Base-by-base conservation (phyloP, 257 asterid species). In the Solanum sejunctum region DNA sequence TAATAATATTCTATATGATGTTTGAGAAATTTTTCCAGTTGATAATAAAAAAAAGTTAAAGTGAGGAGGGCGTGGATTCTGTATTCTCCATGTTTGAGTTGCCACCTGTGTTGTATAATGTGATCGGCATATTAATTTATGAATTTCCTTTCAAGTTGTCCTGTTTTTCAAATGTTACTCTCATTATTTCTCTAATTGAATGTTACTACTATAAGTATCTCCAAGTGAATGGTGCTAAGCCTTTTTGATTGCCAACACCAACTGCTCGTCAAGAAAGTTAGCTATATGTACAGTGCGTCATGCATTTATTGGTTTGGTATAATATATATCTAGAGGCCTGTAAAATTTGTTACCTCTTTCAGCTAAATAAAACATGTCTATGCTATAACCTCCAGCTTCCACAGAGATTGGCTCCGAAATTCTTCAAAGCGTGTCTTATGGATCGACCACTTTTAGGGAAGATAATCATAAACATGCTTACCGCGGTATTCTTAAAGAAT, bases 71-170 rank as follows among this genome's bases (percentile, higher is more conserved):
- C 41, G 63, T 84, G 87, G 85, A 87, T 88, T 87, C 81, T 84
- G 89, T 88, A 90, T 90, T 87, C 88, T 69, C 82, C 85, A 86
- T 78, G 83, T 78, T 52, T 54, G 64, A 54, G 67, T 72, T 85
- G 86, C 87, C 88, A 84, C 80, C 81, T 88, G 71, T 41, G 10
- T 86, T 49, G 82, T 77, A 77, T 20, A 23, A 12, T 49, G 13
- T 75, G 23, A 49, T 75, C 61, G 45, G 82, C 61, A 75, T 43
- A 43, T 16, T 26, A 78, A 77, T 51, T 78, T 26, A 52, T 78
- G 66, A 16, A 78, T 28, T 78, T 52, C 49, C 49, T 78, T 78
- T 78, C 18, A 78, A 78, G 12, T 52, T 28, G 49, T 78, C 45
- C 45, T 66, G n/a, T 8, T 66, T 66, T 66, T 15, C 45, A 64